Conservation (phyloP, 768 basidiomycete genomes). For the Boletus edulis region DNA sequence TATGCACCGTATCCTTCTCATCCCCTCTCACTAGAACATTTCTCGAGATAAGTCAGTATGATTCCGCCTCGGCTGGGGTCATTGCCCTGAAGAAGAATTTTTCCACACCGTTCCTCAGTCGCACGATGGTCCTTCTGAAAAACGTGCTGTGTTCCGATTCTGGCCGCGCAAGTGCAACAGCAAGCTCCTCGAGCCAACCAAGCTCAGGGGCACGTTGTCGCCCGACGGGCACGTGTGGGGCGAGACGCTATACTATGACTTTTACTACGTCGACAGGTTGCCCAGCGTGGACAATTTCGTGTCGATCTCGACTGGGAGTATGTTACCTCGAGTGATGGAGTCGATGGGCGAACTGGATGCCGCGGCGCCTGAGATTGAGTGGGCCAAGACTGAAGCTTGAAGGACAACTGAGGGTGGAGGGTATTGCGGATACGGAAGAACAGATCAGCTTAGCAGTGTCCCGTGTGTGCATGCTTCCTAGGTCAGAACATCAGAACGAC, state of each 20-base stretch:
- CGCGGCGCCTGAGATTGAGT: slow-evolving; percentile 16
- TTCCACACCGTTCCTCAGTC: slow-evolving; percentile 2
- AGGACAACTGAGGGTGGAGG: slow-evolving; percentile 16
- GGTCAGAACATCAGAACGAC: too few species aligned
- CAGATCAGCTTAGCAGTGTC: slow-evolving; percentile 2
- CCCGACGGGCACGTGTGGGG: slow-evolving; percentile 27
- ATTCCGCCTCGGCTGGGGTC: slow-evolving; percentile 8
- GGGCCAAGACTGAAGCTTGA: slow-evolving; percentile 26
- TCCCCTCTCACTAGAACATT: too few species aligned
- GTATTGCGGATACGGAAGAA: slow-evolving; percentile 15
- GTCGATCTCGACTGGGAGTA: slow-evolving; percentile 19
- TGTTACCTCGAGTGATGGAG: slow-evolving; percentile 9
- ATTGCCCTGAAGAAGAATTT: neutral
- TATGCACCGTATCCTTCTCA: too few species aligned
- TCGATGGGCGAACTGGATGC: slow-evolving; percentile 14
- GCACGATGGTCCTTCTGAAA: neutral
- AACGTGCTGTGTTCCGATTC: slow-evolving; percentile 19
- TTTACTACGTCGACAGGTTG: slow-evolving; percentile 14
- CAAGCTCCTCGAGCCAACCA: neutral
- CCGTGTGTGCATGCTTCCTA: too few species aligned
- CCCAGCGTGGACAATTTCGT: neutral
- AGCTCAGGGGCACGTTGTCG: slow-evolving; percentile 13
- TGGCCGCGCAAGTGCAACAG: slow-evolving; percentile 29
- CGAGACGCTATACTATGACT: slow-evolving; percentile 27
- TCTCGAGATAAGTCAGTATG: accelerated